Base-by-base conservation (phyloP, 306 rosid species). In the Argentina anserina region DNA sequence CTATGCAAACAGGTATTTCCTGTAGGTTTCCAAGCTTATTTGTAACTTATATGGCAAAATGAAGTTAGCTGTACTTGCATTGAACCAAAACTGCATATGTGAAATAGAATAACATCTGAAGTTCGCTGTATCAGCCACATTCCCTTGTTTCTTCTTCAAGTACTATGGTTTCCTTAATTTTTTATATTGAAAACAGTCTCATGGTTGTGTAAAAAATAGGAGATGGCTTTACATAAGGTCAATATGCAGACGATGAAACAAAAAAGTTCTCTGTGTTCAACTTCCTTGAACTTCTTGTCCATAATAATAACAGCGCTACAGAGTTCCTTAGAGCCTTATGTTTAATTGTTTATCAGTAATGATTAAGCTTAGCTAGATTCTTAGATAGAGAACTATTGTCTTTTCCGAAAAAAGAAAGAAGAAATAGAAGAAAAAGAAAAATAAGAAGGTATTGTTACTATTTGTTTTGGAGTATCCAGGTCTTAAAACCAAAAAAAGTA, bases 1-100 rank as follows among this genome's bases (percentile, higher is more conserved):
- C 80, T 53, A 70, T 81, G 82, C 93, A 87, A 76, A 65, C 93
- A 83, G 99, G 99, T 94, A 86, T 56, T 75, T 49, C 53, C 59
- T 43, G 6, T 75, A 13, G 69, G 33, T 59, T 64, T 60, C 56
- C 36, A 52, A 14, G 60, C 67, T 76, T 70, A 63, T 26, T 41
- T 72, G 62, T 75, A 11, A 67, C 33, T 68, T 26, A 63, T 43
- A 25, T 28, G 40, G 52, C 71, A 31, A 67, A 72, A 58, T 70
- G 69, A 29, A 46, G 71, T 26, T 36, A 9, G 41, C 21, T 26
- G 46, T 50, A 36, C 34, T 53, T 76, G 70, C 50, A 46, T 33
- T 55, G 34, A 40, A 65, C 20, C 20, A 56, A 39, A 67, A n/a
- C 42, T 76, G 69, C 75, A 72, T 29, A 25, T 25, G n/a, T 55